Evolutionary conservation across 352 stramenopile genomes (phyloP), one percentile per base, ranked within the genome.

Genomic region (Globisporangium sylvaticum): DNA sequence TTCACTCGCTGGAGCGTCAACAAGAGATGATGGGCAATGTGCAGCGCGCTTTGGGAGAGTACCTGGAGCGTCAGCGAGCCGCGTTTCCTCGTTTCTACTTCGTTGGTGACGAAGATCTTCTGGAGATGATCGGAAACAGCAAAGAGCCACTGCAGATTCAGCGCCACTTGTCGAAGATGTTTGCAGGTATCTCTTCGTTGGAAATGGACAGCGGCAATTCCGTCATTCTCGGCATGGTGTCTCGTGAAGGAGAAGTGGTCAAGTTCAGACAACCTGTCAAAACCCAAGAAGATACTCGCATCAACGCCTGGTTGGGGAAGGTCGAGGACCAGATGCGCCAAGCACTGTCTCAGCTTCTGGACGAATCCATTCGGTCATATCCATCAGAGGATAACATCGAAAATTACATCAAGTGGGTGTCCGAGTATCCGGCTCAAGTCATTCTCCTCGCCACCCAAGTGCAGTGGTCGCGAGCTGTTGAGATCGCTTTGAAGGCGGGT

Each of bases 31-130:
- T 99, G 94, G 91, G 84, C 5, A 98, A 99, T n/a, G 98, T 99
- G 32, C 98, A 99, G 75, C 97, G 98, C 73, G 97, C 97, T n/a
- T 82, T 99, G 9, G 98, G 98, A 65, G 96, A 99, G 69, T 99
- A 99, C 75, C 85, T 99, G 9, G 97, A 99, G 74, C 98, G 97
- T 18, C 97, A 99, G 78, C 89, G 98, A 46, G 92, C 88, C 58
- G 91, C 93, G 50, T 98, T 99, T 66, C 91, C 76, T 74, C 95
- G 98, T n/a, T 99, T 99, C 74, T 99, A 99, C 76, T 99, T 99
- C 69, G 90, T 99, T 12, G 98, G 98, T 55, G 98, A 99, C 73
- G 98, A 99, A 84, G 98, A 99, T 81, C 88, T 99, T 60, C 88
- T 99, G 24, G 98, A 99, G 80, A 99, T 99, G 77, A 98, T 99